Evolutionary conservation across 1,284 basidiomycete species (phyloP).

Genomic region (Ganoderma leucocontextum): DNA sequence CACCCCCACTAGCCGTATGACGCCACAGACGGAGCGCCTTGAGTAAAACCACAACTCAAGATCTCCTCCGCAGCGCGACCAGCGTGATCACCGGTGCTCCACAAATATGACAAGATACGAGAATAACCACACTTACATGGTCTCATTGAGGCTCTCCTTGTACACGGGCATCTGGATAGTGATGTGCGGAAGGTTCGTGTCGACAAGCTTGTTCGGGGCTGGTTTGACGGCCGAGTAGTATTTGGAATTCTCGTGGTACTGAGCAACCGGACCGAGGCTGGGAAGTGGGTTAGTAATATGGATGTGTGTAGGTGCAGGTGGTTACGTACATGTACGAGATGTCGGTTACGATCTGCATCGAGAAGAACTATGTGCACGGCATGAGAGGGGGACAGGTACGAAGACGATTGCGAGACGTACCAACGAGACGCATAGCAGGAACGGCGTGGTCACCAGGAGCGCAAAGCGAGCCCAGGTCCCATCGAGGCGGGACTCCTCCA

Average conservation of each 20-base stretch:
- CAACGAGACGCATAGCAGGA: constrained; percentile 77
- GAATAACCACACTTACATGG: constrained; percentile 60
- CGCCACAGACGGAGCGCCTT: background rate
- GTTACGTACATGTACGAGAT: constrained; percentile 60
- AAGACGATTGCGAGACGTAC: constrained; percentile 54
- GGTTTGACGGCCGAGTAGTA: constrained; percentile 75
- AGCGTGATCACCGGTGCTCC: background rate
- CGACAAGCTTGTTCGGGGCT: constrained; percentile 66
- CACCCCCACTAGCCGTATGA: background rate
- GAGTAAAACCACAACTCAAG: background rate
- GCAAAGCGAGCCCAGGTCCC: constrained; percentile 68
- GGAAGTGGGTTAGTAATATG: constrained; percentile 20
- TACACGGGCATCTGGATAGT: constrained; percentile 85
- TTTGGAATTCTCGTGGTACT: constrained; percentile 76
- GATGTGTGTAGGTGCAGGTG: background rate
- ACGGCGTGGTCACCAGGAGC: constrained; percentile 68
- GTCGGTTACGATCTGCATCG: constrained; percentile 67
- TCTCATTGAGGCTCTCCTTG: constrained; percentile 75
- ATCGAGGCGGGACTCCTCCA: constrained; percentile 79
- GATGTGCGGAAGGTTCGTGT: constrained; percentile 71
- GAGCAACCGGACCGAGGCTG: constrained; percentile 76
- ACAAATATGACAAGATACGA: background rate
- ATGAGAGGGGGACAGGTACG: too few species aligned
- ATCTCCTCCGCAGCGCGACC: background rate
- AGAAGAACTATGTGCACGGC: constrained; percentile 59